Percentiles rank a stretch among this genome's conserved stretches.
phyloP scores from a whole-genome alignment of 1,284 basidiomycete genomes.

The Sphagnurus paluster region DNA sequence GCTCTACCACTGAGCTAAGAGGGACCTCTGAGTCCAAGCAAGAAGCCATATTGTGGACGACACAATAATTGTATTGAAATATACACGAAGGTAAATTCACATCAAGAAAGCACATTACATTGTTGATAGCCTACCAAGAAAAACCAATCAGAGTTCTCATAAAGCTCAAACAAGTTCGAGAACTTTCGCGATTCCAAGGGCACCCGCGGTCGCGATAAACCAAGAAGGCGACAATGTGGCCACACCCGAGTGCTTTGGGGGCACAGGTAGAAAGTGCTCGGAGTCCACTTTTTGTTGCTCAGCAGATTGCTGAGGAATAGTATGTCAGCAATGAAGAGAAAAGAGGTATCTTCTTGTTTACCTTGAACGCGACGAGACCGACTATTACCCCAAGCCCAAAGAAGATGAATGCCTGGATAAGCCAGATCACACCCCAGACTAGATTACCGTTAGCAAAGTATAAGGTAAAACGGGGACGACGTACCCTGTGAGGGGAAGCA shows the following conservation, averaged over 20 bases:
- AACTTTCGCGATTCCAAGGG: slow-evolving; percentile 11
- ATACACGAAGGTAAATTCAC: too few species aligned
- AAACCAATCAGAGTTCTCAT: too few species aligned
- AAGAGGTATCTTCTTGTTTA: slow-evolving; percentile 25
- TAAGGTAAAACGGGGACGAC: slow-evolving; percentile 7
- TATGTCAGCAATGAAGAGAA: slow-evolving; percentile 6
- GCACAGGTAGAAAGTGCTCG: slow-evolving; percentile 62
- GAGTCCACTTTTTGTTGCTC: slow-evolving; percentile 52
- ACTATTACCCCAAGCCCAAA: slow-evolving; percentile 84
- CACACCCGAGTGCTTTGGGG: slow-evolving; percentile 39
- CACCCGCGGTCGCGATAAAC: slow-evolving; percentile 13
- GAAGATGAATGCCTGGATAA: slow-evolving; percentile 78
- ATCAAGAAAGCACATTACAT: too few species aligned
- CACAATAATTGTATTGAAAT: too few species aligned
- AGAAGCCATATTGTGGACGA: too few species aligned
- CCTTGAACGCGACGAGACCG: slow-evolving; percentile 87
- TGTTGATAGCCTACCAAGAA: too few species aligned
- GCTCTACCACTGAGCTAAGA: slow-evolving; percentile 20
- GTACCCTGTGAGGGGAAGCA: slow-evolving; percentile 72
- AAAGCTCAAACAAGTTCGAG: neutral
- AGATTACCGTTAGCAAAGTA: neutral
- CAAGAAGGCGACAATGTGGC: slow-evolving; percentile 25
- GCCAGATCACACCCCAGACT: slow-evolving; percentile 93
- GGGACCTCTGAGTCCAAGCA: too few species aligned
- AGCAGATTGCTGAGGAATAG: slow-evolving; percentile 48